Base-by-base conservation (phyloP, 2,329 filamentous ascomycete genomes). In the Alternaria triticimaculans region DNA sequence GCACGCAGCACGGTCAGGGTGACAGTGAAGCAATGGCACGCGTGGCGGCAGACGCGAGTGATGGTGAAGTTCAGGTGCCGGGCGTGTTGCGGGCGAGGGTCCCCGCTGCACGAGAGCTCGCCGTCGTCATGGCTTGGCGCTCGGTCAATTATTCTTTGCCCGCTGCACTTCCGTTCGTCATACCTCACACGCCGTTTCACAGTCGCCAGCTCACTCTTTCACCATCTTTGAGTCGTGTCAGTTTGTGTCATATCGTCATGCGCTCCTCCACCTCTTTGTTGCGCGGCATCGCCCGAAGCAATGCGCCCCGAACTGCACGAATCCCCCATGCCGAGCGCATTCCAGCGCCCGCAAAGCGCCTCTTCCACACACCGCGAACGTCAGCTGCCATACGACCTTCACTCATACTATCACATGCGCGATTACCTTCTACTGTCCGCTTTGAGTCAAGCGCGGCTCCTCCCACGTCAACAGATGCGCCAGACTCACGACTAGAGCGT, bases 401-500 rank as follows among this genome's bases (percentile, higher is more conserved):
- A 15, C 62, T 51, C 14, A 28, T 68, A 21, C 51, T 67, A 50
- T 50, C 63, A 21, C 63, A 60, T 30, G 37, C 58, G n/a, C 67
- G 59, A 8, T 28, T 66, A n/a, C 65, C 63, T 43, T 49, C 61
- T 50, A 50, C 58, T 3, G 58, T 60, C 43, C 76, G 77, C 48
- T 73, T 70, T 55, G 72, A 78, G 49, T 78, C 76, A 15, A 69
- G 67, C 37, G 58, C 63, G 28, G 69, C 74, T 1, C 58, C 70
- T 14, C 66, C 75, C 12, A 70, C 74, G 37, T 69, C 78, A 11
- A 74, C 74, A 11, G 70, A 67, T 26, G 70, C 78, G 11, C 74
- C 75, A 25, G 70, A 74, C 67, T 79, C 80, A n/a, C 73, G 76
- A 23, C 72, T 78, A 20, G 76, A 77, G 41, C 77, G 76, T 63